Conservation (phyloP, 768 basidiomycete genomes). For the Mycena sanguinolenta region DNA sequence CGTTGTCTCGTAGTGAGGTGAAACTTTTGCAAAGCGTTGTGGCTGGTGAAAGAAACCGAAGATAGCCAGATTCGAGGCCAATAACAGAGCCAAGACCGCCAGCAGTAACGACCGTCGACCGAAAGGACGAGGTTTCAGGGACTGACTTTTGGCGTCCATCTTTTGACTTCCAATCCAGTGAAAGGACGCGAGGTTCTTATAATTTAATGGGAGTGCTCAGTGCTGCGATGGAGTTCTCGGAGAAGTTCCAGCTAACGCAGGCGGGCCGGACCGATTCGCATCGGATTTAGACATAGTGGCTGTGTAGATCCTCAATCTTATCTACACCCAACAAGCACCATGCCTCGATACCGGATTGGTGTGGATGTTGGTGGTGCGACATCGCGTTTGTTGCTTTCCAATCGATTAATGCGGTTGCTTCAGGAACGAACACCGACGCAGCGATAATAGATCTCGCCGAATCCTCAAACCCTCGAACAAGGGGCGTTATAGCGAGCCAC, state of each 20-base stretch:
- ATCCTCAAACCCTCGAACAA: slow-evolving; percentile 43
- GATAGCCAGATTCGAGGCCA: slow-evolving; percentile 23
- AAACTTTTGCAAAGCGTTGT: slow-evolving; percentile 12
- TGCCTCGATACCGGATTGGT: slow-evolving; percentile 44
- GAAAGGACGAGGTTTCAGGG: background rate
- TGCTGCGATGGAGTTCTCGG: too few species aligned
- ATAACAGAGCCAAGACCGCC: slow-evolving; percentile 18
- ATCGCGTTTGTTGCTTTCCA: too few species aligned
- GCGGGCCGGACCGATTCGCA: too few species aligned
- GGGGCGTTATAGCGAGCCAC: slow-evolving; percentile 53
- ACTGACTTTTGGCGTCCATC: background rate
- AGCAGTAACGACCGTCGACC: slow-evolving; percentile 1
- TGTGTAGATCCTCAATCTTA: too few species aligned
- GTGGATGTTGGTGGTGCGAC: slow-evolving; percentile 52
- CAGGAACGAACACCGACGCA: slow-evolving; percentile 53
- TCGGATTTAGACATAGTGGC: too few species aligned
- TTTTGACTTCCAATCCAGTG: background rate
- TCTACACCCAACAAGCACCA: too few species aligned
- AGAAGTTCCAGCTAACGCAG: too few species aligned
- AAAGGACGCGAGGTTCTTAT: background rate
- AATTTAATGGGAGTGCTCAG: too few species aligned
- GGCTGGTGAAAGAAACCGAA: slow-evolving; percentile 19
- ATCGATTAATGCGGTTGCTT: too few species aligned
- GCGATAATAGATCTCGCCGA: slow-evolving; percentile 49
- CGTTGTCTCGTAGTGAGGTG: slow-evolving; percentile 56